These are phyloP conservation scores for Hemerocallis citrina DNA, from an alignment of 106 monocot species.

Conservation along the genomic window DNA sequence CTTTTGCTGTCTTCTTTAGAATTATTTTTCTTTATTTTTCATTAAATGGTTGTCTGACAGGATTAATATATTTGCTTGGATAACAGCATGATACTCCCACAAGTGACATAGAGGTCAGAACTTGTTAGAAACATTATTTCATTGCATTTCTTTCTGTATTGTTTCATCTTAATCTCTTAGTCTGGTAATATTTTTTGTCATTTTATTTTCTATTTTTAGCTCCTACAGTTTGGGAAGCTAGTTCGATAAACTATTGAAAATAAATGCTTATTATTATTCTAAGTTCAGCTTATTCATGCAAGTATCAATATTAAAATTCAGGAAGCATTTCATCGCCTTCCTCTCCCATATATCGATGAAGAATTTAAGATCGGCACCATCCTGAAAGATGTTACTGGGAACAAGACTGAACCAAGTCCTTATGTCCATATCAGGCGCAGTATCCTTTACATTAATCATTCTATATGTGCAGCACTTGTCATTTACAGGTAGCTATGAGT, in stretches of 20 bases:
- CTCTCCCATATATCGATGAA: slow-evolving; percentile 71
- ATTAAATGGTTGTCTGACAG: slow-evolving; percentile 47
- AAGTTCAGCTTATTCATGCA: not conserved
- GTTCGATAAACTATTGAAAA: not conserved
- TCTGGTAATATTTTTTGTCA: not conserved
- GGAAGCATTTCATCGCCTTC: slow-evolving; percentile 80
- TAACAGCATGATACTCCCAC: slow-evolving; percentile 66
- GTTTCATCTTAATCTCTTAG: not conserved
- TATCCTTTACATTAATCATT: slow-evolving; percentile 48
- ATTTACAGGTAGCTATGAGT: too few species aligned
- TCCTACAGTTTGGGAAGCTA: not conserved
- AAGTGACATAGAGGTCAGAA: slow-evolving; percentile 59
- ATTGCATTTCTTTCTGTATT: not conserved
- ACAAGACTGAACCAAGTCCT: slow-evolving; percentile 51
- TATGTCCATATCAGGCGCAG: slow-evolving; percentile 86
- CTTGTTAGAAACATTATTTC: not conserved
- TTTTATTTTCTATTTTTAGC: not conserved
- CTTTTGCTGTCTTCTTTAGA: not conserved
- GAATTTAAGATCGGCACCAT: slow-evolving; percentile 61
- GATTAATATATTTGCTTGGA: slow-evolving; percentile 46
- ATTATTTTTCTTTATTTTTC: slow-evolving; percentile 26
- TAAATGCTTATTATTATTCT: not conserved
- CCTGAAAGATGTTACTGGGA: slow-evolving; percentile 38
- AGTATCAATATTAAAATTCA: slow-evolving; percentile 16
- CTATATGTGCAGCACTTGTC: too few species aligned